Percentiles rank a stretch among this genome's conserved stretches.
phyloP scores from a whole-genome alignment of 2,329 filamentous ascomycete species.

The Fulvia fulva region DNA sequence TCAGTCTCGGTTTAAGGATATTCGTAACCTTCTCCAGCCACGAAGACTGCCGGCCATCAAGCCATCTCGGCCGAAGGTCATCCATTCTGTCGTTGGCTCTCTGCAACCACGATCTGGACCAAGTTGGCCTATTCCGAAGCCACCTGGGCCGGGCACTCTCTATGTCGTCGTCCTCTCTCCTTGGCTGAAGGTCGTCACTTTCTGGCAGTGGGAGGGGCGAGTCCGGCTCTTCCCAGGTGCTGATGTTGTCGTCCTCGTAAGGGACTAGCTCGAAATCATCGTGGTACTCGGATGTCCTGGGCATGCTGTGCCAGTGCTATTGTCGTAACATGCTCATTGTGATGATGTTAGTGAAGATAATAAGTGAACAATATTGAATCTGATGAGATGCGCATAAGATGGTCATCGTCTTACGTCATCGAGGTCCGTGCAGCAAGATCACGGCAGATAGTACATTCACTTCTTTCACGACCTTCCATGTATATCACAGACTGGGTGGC shows the following conservation, averaged over 20 bases:
- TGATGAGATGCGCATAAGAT: too few species aligned
- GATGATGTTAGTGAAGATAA: neutral
- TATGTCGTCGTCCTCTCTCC: neutral
- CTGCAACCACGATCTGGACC: constrained; percentile 10
- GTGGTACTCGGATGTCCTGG: constrained; percentile 7
- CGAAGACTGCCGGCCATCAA: constrained; percentile 5
- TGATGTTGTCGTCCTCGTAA: constrained; percentile 11
- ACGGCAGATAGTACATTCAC: too few species aligned
- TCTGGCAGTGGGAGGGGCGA: constrained; percentile 8
- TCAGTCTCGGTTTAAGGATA: constrained; percentile 11
- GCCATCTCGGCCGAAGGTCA: constrained; percentile 14
- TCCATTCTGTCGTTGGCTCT: constrained; percentile 15
- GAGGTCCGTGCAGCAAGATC: too few species aligned
- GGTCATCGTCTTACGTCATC: too few species aligned
- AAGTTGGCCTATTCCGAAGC: constrained; percentile 11
- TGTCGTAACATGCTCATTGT: neutral
- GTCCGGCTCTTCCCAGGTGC: constrained; percentile 15
- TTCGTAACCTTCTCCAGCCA: constrained; percentile 2
- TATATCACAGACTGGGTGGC: too few species aligned
- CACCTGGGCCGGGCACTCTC: constrained; percentile 8
- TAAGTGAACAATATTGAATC: neutral
- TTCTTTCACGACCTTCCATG: too few species aligned
- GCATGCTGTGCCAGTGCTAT: constrained; percentile 2
- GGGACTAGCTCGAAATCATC: constrained; percentile 17
- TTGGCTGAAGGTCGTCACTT: neutral